phyloP scores from a whole-genome alignment of 371 early-diverging fungal species.

The Mucor racemosus region DNA sequence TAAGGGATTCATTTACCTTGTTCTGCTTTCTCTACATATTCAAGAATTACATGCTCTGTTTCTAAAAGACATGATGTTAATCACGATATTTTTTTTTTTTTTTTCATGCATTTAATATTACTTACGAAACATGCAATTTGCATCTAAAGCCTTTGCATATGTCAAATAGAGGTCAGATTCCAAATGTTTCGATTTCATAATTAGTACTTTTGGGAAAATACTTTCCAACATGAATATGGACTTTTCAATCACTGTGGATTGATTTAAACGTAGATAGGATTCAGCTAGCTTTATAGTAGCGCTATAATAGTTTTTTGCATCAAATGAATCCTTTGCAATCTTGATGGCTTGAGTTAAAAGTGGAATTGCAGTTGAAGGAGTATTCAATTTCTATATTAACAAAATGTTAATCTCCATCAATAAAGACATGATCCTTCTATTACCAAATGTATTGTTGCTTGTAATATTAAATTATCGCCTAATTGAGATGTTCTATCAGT shows the following conservation, averaged over 20 bases:
- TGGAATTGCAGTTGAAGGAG: conserved; percentile 20
- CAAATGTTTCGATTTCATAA: conserved; percentile 22
- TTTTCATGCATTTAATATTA: neutral
- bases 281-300: conserved; percentile 26
- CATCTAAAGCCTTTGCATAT: conserved; percentile 19
- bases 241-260: conserved; percentile 7
- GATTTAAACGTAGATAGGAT: conserved; percentile 10
- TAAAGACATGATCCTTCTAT: neutral
- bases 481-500: conserved; percentile 14
- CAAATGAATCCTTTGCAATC: conserved; percentile 2
- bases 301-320: conserved; percentile 27
- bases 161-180: conserved; percentile 26
- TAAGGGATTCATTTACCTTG: neutral
- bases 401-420: neutral
- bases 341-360: conserved; percentile 25
- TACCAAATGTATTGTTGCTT: conserved; percentile 21
- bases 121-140: neutral
- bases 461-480: conserved; percentile 10
- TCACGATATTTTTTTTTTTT: neutral
- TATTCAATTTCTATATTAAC: conserved; percentile 18
- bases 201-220: conserved; percentile 28
- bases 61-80: neutral
- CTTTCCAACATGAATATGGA: conserved; percentile 17
- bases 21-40: conserved; percentile 15
- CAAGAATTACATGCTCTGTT: neutral